Evolutionary conservation across 768 basidiomycete genomes (phyloP).

Genomic region (Hygrocybe punicea): DNA sequence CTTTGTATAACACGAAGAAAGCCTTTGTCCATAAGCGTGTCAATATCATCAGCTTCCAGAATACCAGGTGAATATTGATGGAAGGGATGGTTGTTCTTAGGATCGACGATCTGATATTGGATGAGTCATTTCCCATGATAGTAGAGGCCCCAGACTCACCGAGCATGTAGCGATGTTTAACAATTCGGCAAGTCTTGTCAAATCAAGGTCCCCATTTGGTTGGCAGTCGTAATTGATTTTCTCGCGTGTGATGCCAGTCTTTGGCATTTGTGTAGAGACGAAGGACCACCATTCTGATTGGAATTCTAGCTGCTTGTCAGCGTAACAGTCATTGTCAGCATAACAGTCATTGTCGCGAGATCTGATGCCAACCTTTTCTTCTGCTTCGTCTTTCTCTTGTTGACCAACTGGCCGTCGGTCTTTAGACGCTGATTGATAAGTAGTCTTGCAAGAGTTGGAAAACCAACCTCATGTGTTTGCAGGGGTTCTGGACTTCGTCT

Average conservation of each 20-base stretch:
- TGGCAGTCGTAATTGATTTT: neutral
- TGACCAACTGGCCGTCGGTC: too few species aligned
- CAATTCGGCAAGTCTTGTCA: neutral
- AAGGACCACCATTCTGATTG: neutral
- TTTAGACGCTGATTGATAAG: too few species aligned
- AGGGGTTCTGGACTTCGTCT: too few species aligned
- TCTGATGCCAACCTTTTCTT: neutral
- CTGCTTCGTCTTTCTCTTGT: neutral
- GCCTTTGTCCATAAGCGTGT: neutral
- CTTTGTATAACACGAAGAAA: neutral
- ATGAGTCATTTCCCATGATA: too few species aligned
- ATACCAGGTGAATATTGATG: neutral
- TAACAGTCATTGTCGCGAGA: neutral
- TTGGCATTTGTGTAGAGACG: neutral
- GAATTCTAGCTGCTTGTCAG: neutral
- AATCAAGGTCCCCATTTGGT: neutral
- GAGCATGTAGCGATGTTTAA: neutral
- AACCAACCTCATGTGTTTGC: too few species aligned
- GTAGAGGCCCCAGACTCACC: neutral
- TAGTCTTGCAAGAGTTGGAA: too few species aligned
- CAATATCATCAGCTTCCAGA: neutral
- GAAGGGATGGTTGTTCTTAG: neutral
- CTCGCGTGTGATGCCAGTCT: neutral
- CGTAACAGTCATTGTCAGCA: too few species aligned
- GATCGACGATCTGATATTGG: neutral